These are phyloP conservation scores for Avena eriantha DNA, from an alignment of 176 grass and related monocot species.

Conservation along the genomic window DNA sequence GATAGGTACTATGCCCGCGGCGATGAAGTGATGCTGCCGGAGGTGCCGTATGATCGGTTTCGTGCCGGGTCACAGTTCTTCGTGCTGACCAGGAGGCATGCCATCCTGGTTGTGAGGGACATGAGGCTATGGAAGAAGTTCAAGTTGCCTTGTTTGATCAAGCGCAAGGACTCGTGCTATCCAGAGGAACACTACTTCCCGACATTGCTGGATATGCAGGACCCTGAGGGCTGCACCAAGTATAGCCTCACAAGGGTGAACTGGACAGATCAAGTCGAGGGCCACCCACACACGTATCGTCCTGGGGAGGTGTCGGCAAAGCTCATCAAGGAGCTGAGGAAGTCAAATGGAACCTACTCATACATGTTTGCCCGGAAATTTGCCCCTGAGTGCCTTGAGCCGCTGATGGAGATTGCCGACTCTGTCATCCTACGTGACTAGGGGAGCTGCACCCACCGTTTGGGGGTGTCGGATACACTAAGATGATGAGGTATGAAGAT, in stretches of 20 bases:
- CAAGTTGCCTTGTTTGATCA: conserved; percentile 71
- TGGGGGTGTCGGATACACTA: conserved; percentile 35
- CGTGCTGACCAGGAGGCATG: conserved; percentile 74
- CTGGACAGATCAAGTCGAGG: conserved; percentile 83
- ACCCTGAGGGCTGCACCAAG: conserved; percentile 73
- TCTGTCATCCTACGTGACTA: conserved; percentile 87
- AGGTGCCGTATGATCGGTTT: conserved; percentile 79
- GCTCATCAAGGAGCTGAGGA: conserved; percentile 72
- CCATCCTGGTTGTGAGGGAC: conserved; percentile 86
- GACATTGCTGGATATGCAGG: conserved; percentile 91
- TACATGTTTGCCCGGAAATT: conserved; percentile 96
- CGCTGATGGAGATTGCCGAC: conserved; percentile 75
- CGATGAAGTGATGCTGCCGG: conserved; percentile 74
- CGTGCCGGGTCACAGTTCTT: conserved; percentile 94
- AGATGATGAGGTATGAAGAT: conserved; percentile 50
- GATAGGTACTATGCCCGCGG: conserved; percentile 91
- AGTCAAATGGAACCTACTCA: conserved; percentile 68
- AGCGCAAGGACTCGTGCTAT: conserved; percentile 72
- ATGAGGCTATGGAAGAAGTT: conserved; percentile 98
- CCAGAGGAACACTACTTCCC: conserved; percentile 98
- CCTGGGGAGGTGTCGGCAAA: conserved; percentile 57
- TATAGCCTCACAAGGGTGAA: conserved; percentile 94
- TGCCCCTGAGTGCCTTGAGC: conserved; percentile 73
- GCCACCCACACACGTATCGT: conserved; percentile 76
- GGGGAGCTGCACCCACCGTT: conserved; percentile 14